These are phyloP conservation scores for Fonsecaea monophora DNA, from an alignment of 2,329 filamentous ascomycete genomes.

Conservation along the genomic window DNA sequence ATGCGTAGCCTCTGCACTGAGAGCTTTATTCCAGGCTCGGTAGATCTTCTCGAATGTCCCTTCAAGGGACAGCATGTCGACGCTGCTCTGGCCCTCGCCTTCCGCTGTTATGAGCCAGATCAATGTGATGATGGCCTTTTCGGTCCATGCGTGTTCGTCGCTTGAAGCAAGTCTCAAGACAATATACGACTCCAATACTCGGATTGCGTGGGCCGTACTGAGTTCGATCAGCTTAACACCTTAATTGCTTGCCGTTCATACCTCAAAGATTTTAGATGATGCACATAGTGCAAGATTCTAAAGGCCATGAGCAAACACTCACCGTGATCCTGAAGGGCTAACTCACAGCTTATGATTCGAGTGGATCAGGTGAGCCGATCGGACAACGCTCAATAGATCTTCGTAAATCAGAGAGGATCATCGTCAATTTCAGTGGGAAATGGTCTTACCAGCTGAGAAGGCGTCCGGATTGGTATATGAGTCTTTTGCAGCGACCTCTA, in stretches of 20 bases:
- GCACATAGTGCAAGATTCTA: conserved; percentile 69
- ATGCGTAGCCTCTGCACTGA: conserved; percentile 67
- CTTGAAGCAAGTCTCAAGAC: conserved; percentile 60
- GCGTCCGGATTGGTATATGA: conserved; percentile 46
- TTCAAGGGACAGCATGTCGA: conserved; percentile 41
- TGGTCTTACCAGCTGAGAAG: conserved; percentile 49
- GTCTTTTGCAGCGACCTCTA: conserved; percentile 66
- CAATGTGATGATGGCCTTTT: conserved; percentile 71
- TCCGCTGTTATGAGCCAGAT: conserved; percentile 63
- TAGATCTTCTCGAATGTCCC: conserved; percentile 57
- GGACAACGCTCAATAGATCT: conserved; percentile 66
- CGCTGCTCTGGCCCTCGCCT: not conserved
- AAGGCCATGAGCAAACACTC: not conserved
- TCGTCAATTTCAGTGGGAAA: conserved; percentile 31
- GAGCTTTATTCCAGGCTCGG: conserved; percentile 52
- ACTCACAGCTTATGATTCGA: conserved; percentile 65
- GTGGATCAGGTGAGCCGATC: conserved; percentile 65
- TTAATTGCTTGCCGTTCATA: conserved; percentile 54
- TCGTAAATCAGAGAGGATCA: conserved; percentile 46
- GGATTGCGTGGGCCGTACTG: conserved; percentile 49
- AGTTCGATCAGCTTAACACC: conserved; percentile 10
- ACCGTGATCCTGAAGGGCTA: not conserved
- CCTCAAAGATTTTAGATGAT: conserved; percentile 66
- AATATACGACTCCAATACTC: conserved; percentile 70
- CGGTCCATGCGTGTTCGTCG: conserved; percentile 66